Percentiles rank a stretch among this genome's conserved stretches.
These are phyloP conservation scores for Aspergillus fischeri DNA, from an alignment of 2,329 filamentous ascomycete species.

Conservation along the genomic window DNA sequence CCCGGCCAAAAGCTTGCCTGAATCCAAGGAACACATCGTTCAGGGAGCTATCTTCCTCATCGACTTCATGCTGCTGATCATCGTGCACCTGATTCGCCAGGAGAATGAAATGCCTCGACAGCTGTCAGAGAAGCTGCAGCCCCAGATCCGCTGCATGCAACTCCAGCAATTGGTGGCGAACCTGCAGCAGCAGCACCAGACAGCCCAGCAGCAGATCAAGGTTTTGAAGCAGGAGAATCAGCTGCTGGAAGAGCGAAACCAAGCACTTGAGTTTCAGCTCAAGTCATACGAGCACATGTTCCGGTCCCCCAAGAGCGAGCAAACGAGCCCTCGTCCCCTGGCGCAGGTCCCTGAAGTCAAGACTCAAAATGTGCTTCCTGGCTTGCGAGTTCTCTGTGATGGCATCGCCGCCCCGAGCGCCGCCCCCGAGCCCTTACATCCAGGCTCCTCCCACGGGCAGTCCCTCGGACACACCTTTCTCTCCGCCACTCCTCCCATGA, in stretches of 20 bases:
- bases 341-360: conserved; percentile 24
- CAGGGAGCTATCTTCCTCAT: conserved; percentile 36
- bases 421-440: conserved; percentile 22
- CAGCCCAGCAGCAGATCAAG: conserved; percentile 31
- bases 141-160: conserved; percentile 37
- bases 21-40: conserved; percentile 41
- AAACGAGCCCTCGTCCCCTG: conserved; percentile 22
- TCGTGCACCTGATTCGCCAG: conserved; percentile 32
- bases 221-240: conserved; percentile 34
- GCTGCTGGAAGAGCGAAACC: conserved; percentile 31
- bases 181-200: conserved; percentile 36
- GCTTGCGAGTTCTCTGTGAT: conserved; percentile 34
- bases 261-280: conserved; percentile 34
- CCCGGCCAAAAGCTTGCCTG: conserved; percentile 34
- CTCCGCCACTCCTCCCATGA: conserved; percentile 30
- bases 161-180: conserved; percentile 31
- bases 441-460: conserved; percentile 19
- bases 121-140: conserved; percentile 36
- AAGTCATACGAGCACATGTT: conserved; percentile 38
- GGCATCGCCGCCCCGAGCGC: conserved; percentile 22
- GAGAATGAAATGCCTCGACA: conserved; percentile 33
- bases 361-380: conserved; percentile 32
- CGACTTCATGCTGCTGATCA: conserved; percentile 37
- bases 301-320: conserved; percentile 33
- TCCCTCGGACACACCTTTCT: conserved; percentile 28